Conservation (phyloP, 1,284 basidiomycete species). For the Fomitopsis pinicola region DNA sequence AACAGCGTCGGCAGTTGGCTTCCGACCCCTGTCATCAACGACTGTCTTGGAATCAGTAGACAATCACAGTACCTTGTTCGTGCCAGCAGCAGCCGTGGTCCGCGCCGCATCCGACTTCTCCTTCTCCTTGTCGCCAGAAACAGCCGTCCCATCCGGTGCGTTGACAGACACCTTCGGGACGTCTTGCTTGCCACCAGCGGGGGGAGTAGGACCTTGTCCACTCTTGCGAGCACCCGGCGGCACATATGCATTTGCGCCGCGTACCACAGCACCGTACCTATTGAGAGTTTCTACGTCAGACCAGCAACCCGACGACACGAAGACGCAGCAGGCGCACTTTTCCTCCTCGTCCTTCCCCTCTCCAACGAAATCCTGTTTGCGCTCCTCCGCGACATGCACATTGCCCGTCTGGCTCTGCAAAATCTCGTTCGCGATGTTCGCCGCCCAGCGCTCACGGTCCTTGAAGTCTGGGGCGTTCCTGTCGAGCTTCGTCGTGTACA, state of each 20-base stretch:
- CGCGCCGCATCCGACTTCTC: conserved; percentile 34
- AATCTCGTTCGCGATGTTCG: conserved; percentile 89
- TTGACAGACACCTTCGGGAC: conserved; percentile 70
- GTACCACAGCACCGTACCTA: conserved; percentile 91
- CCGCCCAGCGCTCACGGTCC: conserved; percentile 86
- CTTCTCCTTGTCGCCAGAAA: conserved; percentile 22
- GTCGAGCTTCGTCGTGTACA: conserved; percentile 95
- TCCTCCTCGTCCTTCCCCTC: conserved; percentile 91
- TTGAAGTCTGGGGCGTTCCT: conserved; percentile 82
- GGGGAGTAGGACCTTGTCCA: background rate
- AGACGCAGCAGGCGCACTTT: conserved; percentile 54
- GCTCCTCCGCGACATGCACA: conserved; percentile 88
- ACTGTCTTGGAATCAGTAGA: background rate
- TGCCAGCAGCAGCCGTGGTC: conserved; percentile 34
- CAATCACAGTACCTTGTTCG: conserved; percentile 15
- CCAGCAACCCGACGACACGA: conserved; percentile 10
- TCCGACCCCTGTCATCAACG: conserved; percentile 6
- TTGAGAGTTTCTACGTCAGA: conserved; percentile 4
- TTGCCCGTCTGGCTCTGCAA: conserved; percentile 75
- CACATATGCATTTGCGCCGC: conserved; percentile 86
- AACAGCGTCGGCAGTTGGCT: conserved; percentile 65
- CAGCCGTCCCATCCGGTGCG: conserved; percentile 55
- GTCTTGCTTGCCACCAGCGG: conserved; percentile 37
- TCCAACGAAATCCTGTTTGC: conserved; percentile 60
- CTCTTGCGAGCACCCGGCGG: conserved; percentile 78